phyloP scores from a whole-genome alignment of 768 basidiomycete genomes.

The Tricholomella constricta region DNA sequence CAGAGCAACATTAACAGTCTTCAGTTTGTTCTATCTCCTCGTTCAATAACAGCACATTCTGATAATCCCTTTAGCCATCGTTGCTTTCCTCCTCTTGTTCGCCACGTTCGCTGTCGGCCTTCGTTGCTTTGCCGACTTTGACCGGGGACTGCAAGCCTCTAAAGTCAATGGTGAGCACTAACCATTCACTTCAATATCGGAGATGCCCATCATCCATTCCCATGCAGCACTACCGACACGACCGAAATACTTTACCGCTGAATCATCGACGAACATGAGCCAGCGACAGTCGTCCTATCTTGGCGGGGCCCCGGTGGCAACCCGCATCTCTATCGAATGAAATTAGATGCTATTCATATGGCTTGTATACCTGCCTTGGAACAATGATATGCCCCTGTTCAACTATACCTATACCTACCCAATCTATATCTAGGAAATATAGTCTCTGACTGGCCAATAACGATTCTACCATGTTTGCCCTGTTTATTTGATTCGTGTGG shows the following conservation, averaged over 20 bases:
- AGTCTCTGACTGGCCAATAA: too few relatives aligned
- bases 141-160: slow-evolving; percentile 71
- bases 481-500: background rate
- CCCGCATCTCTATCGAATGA: slow-evolving; percentile 78
- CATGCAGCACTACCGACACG: slow-evolving; percentile 49
- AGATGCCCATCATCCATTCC: slow-evolving; percentile 35
- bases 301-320: slow-evolving; percentile 55
- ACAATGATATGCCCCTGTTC: background rate
- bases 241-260: slow-evolving; percentile 43
- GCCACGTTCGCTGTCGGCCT: slow-evolving; percentile 76
- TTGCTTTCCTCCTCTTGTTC: slow-evolving; percentile 74
- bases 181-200: slow-evolving; percentile 21
- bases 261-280: slow-evolving; percentile 42
- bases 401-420: slow-evolving; percentile 11
- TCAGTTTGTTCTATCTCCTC: slow-evolving; percentile 53
- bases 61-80: slow-evolving; percentile 51
- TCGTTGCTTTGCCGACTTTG: slow-evolving; percentile 81
- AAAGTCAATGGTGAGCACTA: slow-evolving; percentile 72
- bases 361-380: slow-evolving; percentile 5
- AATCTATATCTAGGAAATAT: slow-evolving; percentile 5
- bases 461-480: too few relatives aligned
- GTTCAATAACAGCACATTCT: background rate
- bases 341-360: background rate
- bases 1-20: slow-evolving; percentile 75
- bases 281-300: slow-evolving; percentile 50